Base-by-base conservation (phyloP, 2,329 filamentous ascomycete genomes). In the Aspergillus ibericus region DNA sequence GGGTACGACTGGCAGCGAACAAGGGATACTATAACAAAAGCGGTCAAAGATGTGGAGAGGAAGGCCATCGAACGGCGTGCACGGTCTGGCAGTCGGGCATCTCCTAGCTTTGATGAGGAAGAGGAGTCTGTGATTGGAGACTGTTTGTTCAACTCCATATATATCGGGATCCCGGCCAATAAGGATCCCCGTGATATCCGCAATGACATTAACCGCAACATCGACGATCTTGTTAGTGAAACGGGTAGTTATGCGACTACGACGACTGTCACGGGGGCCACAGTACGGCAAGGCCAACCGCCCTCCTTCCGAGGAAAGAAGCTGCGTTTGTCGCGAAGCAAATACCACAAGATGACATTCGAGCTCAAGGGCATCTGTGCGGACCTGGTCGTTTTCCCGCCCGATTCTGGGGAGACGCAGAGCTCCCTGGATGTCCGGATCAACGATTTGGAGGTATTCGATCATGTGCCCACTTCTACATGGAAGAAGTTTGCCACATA, bases 401-500 rank as follows among this genome's bases (percentile, higher is more conserved):
- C 90, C 0, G 85, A 82, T 3, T 86, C 85, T 16, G 90, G 88
- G 1, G 92, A 97, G 73, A 95, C 92, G 0, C 85, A 96, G 70
- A 96, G 88, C 72, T 96, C 92, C 18, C 80, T 98, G 36, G 91
- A 97, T 73, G 80, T 98, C 34, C 87, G 92, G 8, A 82, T 99
- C 10, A 84, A 86, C 38, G 89, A 95, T 58, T 81, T 99, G 12
- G 93, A 96, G 66, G 88, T 99, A 15, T 96, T 95, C 62, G 95
- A 99, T 73, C 92, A 97, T 70, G 85, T 99, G 2, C 92, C 92
- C 1, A 93, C 92, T 0, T 99, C 95, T 3, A 97, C 93, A 0
- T 99, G 96, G 96, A 96, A 91, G 75, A 99, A 97, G 73, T 99
- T 99, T 77, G 88, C 92, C 13, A 98, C 93, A 0, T 97, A 96